Conservation (phyloP, 1,284 basidiomycete genomes). For the Cystobasidium sp. region DNA sequence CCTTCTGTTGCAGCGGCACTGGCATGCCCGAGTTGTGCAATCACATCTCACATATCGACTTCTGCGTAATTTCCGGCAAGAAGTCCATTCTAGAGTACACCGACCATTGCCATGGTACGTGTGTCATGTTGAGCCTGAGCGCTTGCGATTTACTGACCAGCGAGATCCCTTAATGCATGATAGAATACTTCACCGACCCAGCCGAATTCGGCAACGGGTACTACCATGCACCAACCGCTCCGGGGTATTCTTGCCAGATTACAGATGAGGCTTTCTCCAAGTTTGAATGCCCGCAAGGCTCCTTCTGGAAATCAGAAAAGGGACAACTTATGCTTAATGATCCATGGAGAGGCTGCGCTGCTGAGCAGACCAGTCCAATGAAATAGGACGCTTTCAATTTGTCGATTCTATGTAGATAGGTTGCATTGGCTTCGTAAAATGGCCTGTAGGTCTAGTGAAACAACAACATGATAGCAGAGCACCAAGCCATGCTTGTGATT, state of each 20-base stretch:
- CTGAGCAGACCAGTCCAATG: conserved; percentile 25
- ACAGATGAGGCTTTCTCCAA: conserved; percentile 25
- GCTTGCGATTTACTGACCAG: neutral
- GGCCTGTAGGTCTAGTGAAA: neutral
- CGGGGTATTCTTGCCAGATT: conserved; percentile 24
- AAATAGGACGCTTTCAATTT: neutral
- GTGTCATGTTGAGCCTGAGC: too few species aligned
- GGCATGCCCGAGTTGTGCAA: conserved; percentile 17
- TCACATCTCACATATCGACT: conserved; percentile 18
- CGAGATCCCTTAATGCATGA: neutral
- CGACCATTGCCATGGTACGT: conserved; percentile 18
- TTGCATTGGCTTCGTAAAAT: neutral
- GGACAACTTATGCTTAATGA: conserved; percentile 20
- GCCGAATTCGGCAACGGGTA: conserved; percentile 15
- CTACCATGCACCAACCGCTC: conserved; percentile 17
- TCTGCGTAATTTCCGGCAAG: conserved; percentile 22
- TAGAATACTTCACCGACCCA: conserved; percentile 29
- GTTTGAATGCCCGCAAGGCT: conserved; percentile 29
- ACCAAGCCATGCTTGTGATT: neutral
- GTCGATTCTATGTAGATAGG: neutral
- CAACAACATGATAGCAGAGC: conserved; percentile 15
- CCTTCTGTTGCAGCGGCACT: conserved; percentile 4
- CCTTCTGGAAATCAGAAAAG: conserved; percentile 18
- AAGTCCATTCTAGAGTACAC: conserved; percentile 21
- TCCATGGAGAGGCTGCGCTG: conserved; percentile 29